Evolutionary conservation across 768 basidiomycete species (phyloP), one percentile per base, ranked within the genome.

Genomic region (Scleroderma bovista): DNA sequence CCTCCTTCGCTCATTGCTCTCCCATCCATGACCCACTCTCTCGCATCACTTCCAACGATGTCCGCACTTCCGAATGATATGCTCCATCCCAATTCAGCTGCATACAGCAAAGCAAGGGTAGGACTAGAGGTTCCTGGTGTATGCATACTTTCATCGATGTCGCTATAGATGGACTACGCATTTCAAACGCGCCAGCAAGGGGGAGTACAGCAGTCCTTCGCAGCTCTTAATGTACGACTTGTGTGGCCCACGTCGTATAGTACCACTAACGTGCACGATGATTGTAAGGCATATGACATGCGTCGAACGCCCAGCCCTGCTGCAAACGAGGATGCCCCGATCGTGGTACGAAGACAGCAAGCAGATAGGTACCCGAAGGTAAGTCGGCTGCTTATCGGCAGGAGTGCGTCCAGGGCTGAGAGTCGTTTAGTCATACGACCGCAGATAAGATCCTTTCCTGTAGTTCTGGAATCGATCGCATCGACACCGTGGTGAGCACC

Each of bases 221-320:
- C 59, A 16, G 55, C 57, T 19, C 63, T 63, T 19, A 57, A 41
- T 41, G 67, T 67, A 45, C 51, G 63, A 15, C 6, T 47, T 37
- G 20, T 11, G 8, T 20, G n/a, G 20, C 44, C 33, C 44, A 17
- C 40, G 42, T 45, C 29, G 19, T 1, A 49, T 58, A 51, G 20
- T 16, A 49, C 41, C 34, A 11, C 12, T 44, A 24, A 24, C 50
- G 51, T 32, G 53, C 26, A 34, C 8, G 13, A 16, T 19, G 6
- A 39, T 34, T 3, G 20, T 51, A 41, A 67, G 67, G 57, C 61
- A 15, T 63, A 67, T 13, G 63, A 69, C 15, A 24, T 55, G 44
- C 58, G 61, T 38, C 66, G 66, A 42, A 62, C 66, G 38, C 65
- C 66, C 24, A 67, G 66, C 48, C 67, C 66, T 19, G 62, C 63